Percentiles rank a stretch among this genome's conserved stretches.
phyloP scores from a whole-genome alignment of 306 rosid species.

The Rosa rugosa region DNA sequence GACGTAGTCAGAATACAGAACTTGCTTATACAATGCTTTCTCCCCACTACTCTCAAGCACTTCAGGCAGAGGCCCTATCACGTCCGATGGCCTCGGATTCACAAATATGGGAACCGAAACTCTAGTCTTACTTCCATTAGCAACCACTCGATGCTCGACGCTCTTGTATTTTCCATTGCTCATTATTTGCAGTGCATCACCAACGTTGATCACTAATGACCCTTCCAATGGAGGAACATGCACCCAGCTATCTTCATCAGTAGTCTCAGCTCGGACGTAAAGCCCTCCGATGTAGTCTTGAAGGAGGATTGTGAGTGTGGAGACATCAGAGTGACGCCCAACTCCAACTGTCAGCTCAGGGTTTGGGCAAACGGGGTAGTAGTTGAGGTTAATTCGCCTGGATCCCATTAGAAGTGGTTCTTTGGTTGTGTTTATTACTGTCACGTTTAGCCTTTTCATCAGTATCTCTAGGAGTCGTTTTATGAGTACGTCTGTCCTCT shows the following conservation, averaged over 20 bases:
- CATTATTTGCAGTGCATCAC: constrained; percentile 60
- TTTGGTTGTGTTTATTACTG: constrained; percentile 29
- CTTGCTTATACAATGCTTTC: constrained; percentile 42
- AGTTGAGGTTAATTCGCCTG: constrained; percentile 50
- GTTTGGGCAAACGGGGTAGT: constrained; percentile 53
- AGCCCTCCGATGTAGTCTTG: constrained; percentile 64
- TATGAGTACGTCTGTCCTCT: constrained; percentile 33
- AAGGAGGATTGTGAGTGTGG: constrained; percentile 55
- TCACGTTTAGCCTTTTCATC: constrained; percentile 47
- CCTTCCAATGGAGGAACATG: constrained; percentile 50
- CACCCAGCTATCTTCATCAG: constrained; percentile 29
- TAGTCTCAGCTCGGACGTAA: constrained; percentile 22
- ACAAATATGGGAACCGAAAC: constrained; percentile 61
- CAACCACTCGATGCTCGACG: constrained; percentile 51
- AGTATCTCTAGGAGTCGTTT: constrained; percentile 34
- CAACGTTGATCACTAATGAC: constrained; percentile 56
- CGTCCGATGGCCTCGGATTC: constrained; percentile 40
- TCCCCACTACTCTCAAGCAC: constrained; percentile 36
- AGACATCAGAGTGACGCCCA: constrained; percentile 62
- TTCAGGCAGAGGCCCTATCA: constrained; percentile 44
- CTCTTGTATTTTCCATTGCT: constrained; percentile 67
- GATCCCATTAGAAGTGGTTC: constrained; percentile 50
- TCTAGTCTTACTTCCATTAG: constrained; percentile 46
- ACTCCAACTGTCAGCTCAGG: constrained; percentile 49
- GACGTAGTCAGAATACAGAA: constrained; percentile 53